These are phyloP conservation scores for Nicotiana paniculata DNA, from an alignment of 257 asterid genomes.

Conservation along the genomic window DNA sequence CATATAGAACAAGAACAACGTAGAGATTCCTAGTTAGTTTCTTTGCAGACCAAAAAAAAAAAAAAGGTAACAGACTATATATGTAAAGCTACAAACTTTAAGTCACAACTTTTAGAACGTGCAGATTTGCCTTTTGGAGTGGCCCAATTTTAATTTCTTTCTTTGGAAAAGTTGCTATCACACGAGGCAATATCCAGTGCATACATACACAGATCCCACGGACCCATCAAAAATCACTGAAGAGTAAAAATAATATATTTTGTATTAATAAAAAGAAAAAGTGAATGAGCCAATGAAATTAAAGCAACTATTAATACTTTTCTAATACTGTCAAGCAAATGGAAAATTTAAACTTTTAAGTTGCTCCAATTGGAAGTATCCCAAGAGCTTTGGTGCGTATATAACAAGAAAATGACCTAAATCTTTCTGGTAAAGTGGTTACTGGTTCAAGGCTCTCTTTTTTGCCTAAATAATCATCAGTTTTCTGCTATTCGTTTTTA, in stretches of 20 bases:
- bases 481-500: neutral
- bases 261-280: neutral
- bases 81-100: neutral
- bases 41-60: neutral
- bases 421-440: neutral
- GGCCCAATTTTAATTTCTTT: neutral
- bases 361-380: constrained; percentile 5
- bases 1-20: neutral
- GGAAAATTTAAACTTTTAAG: neutral
- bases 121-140: neutral
- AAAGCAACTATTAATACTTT: neutral
- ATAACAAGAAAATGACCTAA: constrained; percentile 7
- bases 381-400: neutral
- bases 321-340: neutral
- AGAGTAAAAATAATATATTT: neutral
- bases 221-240: neutral
- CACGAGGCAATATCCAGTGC: constrained; percentile 5
- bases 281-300: neutral
- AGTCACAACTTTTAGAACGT: neutral
- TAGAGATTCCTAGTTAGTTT: constrained; percentile 1
- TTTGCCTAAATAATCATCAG: neutral
- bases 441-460: neutral
- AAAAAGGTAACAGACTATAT: neutral
- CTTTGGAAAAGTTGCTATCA: neutral
- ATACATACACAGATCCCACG: neutral